Base-by-base conservation (phyloP, 176 grass and related monocot species). In the Chloris gayana region DNA sequence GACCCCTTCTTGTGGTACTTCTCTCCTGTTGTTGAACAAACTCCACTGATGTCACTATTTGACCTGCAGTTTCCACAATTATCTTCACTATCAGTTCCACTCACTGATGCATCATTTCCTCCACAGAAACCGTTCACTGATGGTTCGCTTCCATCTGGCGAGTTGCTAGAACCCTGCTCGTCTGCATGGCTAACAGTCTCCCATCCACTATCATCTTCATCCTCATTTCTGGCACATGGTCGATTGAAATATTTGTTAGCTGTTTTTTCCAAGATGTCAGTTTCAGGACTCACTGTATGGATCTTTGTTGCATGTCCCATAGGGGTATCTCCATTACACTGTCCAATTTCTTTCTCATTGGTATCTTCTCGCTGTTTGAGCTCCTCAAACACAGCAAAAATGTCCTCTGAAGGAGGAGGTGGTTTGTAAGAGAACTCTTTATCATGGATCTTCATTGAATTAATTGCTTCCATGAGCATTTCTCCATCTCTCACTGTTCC, bases 71-170 rank as follows among this genome's bases (percentile, higher is more conserved):
- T 87, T 78, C 74, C 83, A 19, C 59, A 85, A 61, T 89, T 85
- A n/a, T 83, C 84, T 58, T 93, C 89, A 58, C 83, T 87, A 18
- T 87, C 80, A 1, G 67, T 93, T 69, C 85, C 81, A 38, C 84
- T 91, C 17, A 83, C 81, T 8, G 83, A 86, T 54, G 88, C 83
- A 1, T 26, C 69, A 26, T 91, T 85, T 75, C 83, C 85, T 79
- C 87, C 88, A 76, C 92, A 77, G 50, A 82, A 87, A 63, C 90
- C 88, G 44, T 87, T 93, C 25, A 91, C 88, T 0, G 90, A 98
- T 54, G 74, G 73, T 35, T 85, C 95, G 14, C 90, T 91, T 65
- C 90, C 88, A 84, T 84, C 86, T 24, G 63, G 87, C 53, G 90
- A 98, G 73, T 93, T 94, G 75, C 86, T 87, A 4, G 77, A 89